These are phyloP conservation scores for Astrothelium subdiscretum DNA, from an alignment of 495 filamentous ascomycete genomes.

Conservation along the genomic window DNA sequence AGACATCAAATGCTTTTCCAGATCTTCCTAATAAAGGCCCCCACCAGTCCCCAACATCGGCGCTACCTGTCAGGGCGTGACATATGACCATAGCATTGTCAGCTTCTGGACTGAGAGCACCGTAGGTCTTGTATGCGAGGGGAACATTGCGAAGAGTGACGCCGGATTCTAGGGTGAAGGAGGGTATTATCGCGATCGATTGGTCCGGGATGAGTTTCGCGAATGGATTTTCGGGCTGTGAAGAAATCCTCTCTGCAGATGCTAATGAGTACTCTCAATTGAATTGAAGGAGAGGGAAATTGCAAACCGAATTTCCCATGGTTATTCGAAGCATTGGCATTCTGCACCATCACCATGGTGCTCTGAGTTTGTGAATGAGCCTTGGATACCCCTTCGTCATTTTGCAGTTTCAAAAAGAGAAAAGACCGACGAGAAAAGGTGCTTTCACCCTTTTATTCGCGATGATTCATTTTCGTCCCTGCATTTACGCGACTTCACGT, in stretches of 20 bases:
- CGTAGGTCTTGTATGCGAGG: conserved; percentile 82
- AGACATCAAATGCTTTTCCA: conserved; percentile 83
- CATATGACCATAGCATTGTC: conserved; percentile 97
- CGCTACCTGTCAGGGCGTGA: conserved; percentile 90
- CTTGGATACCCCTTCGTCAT: too few relatives aligned
- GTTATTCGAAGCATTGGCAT: neutral
- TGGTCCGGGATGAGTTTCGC: conserved; percentile 77
- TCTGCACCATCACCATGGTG: neutral
- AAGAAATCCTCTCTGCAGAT: conserved; percentile 41
- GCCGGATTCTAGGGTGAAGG: conserved; percentile 88
- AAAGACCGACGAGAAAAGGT: too few relatives aligned
- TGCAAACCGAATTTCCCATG: neutral
- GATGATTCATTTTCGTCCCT: neutral
- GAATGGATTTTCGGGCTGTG: conserved; percentile 88
- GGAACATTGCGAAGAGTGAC: conserved; percentile 79
- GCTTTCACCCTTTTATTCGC: neutral
- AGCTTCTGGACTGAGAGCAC: conserved; percentile 56
- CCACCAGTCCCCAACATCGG: conserved; percentile 98
- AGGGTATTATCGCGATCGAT: conserved; percentile 70
- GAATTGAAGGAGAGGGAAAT: neutral
- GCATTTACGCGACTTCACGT: neutral
- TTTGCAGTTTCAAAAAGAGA: too few relatives aligned
- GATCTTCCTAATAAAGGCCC: conserved; percentile 82
- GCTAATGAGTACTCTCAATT: neutral
- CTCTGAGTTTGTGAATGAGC: too few relatives aligned